Base-by-base conservation (phyloP, 495 filamentous ascomycete species). In the Aspergillus cristatus region DNA sequence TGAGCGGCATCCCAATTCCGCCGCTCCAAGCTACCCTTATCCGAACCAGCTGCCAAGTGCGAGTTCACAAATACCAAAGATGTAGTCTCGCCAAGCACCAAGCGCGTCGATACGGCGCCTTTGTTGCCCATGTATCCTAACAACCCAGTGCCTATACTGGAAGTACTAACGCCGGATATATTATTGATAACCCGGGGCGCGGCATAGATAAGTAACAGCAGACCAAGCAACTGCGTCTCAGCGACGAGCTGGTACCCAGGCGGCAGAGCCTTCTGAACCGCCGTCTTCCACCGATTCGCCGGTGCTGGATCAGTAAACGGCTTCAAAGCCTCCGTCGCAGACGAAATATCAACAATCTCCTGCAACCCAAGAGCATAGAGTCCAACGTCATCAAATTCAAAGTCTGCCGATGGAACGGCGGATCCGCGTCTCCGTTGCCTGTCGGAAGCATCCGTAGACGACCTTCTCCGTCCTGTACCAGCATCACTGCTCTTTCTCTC, bases 51-150 rank as follows among this genome's bases (percentile, higher is more conserved):
- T 20, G 86, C 82, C 10, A 99, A 68, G 59, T 99, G 93, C 37
- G 71, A 85, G 57, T 97, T 94, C 32, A 96, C 70, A 48, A 99
- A 93, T 16, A 89, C 76, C 12, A 97, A 53, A 20, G 82, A 72
- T 1, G 94, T 94, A 0, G 88, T 87, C 47, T 97, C 90, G 3
- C 93, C 93, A 12, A 99, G 64, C 1, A 97, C 62, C 14, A 99
- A 62, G 26, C 93, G 78, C 28, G 84, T 82, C 8, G 77, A 75
- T 6, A 90, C 81, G 11, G 81, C 89, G 1, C 93, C 93, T 59
- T 99, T 99, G 51, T 99, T 99, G 4, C 91, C 93, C 70, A 94
- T 76, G 43, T 93, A 94, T 0, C 91, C 90, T 58, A 90, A 75
- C 33, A 94, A 50, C 1, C 91, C 89, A 0, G 93, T 96, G 2